Evolutionary conservation across 495 filamentous ascomycete species (phyloP).

Genomic region (Penicillium canariense): DNA sequence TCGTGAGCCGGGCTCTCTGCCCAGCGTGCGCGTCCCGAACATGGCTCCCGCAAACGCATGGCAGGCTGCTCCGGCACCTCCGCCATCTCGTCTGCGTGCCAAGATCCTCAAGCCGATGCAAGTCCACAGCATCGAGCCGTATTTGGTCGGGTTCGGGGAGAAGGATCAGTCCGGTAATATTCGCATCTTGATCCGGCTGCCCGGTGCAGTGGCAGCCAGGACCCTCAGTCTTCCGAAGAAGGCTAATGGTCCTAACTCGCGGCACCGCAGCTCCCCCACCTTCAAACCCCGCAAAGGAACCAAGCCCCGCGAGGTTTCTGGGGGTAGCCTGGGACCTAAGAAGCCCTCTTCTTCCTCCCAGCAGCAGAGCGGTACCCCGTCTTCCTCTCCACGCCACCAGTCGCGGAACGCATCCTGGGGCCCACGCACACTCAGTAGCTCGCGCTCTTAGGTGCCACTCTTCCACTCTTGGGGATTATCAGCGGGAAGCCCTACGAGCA

Average conservation of each 20-base stretch:
- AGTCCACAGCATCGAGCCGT: slow-evolving; percentile 40
- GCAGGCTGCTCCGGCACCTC: slow-evolving; percentile 42
- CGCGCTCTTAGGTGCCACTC: slow-evolving; percentile 18
- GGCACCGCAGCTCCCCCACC: slow-evolving; percentile 29
- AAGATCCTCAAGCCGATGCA: slow-evolving; percentile 41
- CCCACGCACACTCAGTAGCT: slow-evolving; percentile 21
- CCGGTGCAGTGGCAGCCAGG: slow-evolving; percentile 34
- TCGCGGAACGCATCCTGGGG: slow-evolving; percentile 36
- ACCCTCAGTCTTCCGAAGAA: slow-evolving; percentile 35
- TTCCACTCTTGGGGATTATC: slow-evolving; percentile 2
- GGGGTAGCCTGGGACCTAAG: slow-evolving; percentile 19
- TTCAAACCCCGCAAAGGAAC: slow-evolving; percentile 37
- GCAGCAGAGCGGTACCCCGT: slow-evolving; percentile 21
- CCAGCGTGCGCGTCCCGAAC: slow-evolving; percentile 63
- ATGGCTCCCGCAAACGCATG: slow-evolving; percentile 55
- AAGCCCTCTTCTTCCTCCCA: slow-evolving; percentile 23
- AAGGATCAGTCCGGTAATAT: slow-evolving; percentile 36
- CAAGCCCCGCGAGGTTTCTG: slow-evolving; percentile 33
- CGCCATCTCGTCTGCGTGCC: slow-evolving; percentile 30
- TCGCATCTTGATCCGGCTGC: slow-evolving; percentile 34
- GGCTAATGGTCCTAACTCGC: slow-evolving; percentile 17
- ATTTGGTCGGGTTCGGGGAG: slow-evolving; percentile 32
- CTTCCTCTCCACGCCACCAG: slow-evolving; percentile 30
- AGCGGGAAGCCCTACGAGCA: not conserved
- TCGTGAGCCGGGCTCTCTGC: slow-evolving; percentile 75